Evolutionary conservation across 2,329 filamentous ascomycete species (phyloP).

Genomic region (Alternaria sp.): DNA sequence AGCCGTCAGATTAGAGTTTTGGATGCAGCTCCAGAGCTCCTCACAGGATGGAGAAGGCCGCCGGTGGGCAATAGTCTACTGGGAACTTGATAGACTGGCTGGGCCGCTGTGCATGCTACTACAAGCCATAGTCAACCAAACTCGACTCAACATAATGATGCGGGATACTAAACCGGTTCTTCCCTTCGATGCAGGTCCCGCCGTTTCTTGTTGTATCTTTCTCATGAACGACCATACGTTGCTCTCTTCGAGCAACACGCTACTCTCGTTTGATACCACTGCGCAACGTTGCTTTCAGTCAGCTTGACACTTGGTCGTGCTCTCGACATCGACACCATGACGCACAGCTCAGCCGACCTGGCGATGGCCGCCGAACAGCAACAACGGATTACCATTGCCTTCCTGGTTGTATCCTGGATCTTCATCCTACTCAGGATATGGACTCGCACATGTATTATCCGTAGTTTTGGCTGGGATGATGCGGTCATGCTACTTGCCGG

Average conservation of each 20-base stretch:
- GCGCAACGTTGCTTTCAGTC: constrained; percentile 10
- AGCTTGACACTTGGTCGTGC: neutral
- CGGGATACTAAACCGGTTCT: neutral
- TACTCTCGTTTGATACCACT: constrained; percentile 9
- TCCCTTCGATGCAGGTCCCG: neutral
- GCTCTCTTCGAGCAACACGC: neutral
- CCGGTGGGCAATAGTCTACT: neutral
- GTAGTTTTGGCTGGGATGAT: constrained; percentile 55
- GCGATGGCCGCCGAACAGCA: constrained; percentile 27
- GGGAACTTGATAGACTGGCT: neutral
- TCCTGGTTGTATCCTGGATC: constrained; percentile 47
- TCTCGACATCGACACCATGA: neutral
- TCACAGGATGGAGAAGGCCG: neutral
- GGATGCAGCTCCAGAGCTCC: neutral
- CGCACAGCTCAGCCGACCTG: constrained; percentile 22
- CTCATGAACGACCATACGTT: neutral
- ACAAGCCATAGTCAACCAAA: neutral
- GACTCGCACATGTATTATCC: constrained; percentile 48
- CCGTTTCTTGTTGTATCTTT: neutral
- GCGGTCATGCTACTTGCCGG: constrained; percentile 48
- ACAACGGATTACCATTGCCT: constrained; percentile 40
- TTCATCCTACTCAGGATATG: constrained; percentile 49
- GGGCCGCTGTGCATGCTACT: neutral
- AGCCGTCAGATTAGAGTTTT: neutral
- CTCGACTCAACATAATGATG: neutral